Conservation (phyloP, 192 early-diverging fungal species). For the Backusella circina region DNA sequence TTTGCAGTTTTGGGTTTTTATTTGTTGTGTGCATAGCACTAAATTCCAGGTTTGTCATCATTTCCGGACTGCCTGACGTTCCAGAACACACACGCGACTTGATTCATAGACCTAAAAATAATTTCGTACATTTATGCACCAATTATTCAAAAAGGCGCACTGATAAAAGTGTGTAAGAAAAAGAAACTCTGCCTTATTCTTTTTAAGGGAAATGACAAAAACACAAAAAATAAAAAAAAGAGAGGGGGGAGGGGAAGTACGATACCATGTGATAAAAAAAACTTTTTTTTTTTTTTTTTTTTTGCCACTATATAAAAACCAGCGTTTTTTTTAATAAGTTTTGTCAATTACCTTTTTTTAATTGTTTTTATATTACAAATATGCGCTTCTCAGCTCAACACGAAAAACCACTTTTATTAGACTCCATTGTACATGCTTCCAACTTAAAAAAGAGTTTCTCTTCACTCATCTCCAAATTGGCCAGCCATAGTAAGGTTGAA, state of each 20-base stretch:
- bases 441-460: not conserved
- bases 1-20: not conserved
- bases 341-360: conserved; percentile 5
- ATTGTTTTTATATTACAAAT: not conserved
- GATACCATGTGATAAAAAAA: not conserved
- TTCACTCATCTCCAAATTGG: not conserved
- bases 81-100: not conserved
- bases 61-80: not conserved
- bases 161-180: conserved; percentile 1
- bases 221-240: not conserved
- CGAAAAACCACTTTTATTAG: conserved; percentile 3
- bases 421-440: not conserved
- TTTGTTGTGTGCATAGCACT: not conserved
- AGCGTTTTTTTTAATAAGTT: not conserved
- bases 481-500: not conserved
- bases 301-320: not conserved
- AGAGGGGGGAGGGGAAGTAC: not conserved
- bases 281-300: not conserved
- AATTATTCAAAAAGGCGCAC: not conserved
- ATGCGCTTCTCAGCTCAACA: conserved; percentile 2
- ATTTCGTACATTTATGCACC: not conserved
- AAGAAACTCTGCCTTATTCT: not conserved
- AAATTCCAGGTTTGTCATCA: conserved; percentile 1
- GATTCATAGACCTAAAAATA: not conserved
- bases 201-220: not conserved